Evolutionary conservation across 73 alveolate species (phyloP).

Genomic region (Paramecium sexaurelia): DNA sequence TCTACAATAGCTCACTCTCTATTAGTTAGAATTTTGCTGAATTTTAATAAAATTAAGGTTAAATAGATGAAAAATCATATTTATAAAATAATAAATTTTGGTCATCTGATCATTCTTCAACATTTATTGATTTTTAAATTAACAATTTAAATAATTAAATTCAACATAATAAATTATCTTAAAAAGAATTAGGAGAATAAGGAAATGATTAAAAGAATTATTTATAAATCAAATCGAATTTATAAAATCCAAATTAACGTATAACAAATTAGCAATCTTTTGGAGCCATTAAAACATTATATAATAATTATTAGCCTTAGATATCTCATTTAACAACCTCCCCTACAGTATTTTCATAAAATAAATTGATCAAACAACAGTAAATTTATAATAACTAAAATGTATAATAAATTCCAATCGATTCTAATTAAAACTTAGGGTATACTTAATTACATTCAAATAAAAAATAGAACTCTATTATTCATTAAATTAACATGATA

Average conservation of each 20-base stretch:
- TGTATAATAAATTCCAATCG: not conserved
- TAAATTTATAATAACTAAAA: not conserved
- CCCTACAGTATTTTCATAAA: not conserved
- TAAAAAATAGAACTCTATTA: not conserved
- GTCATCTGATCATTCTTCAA: constrained; percentile 25
- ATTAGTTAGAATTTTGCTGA: not conserved
- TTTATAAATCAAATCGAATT: not conserved
- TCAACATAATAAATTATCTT: not conserved
- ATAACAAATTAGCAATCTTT: not conserved
- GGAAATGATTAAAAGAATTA: not conserved
- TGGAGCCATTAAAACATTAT: not conserved
- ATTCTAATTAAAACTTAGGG: not conserved
- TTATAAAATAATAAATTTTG: not conserved
- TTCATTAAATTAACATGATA: not conserved
- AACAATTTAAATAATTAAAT: not conserved
- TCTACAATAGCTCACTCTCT: not conserved
- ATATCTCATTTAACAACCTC: not conserved
- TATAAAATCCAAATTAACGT: not conserved
- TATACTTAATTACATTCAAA: not conserved
- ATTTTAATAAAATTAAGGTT: not conserved
- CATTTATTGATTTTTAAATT: not conserved
- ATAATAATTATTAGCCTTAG: not conserved
- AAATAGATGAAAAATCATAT: not conserved
- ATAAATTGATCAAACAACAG: not conserved
- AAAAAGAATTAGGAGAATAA: not conserved